Evolutionary conservation across 176 grass and related monocot genomes (phyloP).

Genomic region (Leersia perrieri): DNA sequence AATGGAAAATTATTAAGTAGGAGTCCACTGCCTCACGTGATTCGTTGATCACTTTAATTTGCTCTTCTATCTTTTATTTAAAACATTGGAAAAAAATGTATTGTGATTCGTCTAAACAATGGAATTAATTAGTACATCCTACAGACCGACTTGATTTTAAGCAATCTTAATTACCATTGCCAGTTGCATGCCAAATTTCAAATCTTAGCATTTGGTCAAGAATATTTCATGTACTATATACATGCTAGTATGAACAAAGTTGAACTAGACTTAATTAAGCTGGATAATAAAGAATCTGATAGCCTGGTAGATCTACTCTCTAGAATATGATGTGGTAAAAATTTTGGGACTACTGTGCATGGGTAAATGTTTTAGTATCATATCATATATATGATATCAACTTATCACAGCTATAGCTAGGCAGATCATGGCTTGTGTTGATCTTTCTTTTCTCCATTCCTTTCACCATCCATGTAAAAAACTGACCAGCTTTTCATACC

Average conservation of each 20-base stretch:
- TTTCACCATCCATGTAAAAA: constrained; percentile 45
- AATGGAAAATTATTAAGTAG: constrained; percentile 6
- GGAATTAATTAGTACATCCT: background rate
- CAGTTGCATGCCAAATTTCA: constrained; percentile 26
- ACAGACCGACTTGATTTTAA: constrained; percentile 16
- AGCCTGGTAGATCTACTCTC: constrained; percentile 38
- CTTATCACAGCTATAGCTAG: background rate
- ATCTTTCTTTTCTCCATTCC: constrained; percentile 10
- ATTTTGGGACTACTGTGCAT: constrained; percentile 17
- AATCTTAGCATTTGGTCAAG: constrained; percentile 40
- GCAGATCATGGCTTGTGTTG: background rate
- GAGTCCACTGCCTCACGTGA: constrained; percentile 59
- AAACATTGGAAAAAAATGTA: background rate
- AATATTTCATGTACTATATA: background rate
- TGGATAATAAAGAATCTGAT: constrained; percentile 18
- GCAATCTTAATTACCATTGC: constrained; percentile 17
- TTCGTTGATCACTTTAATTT: constrained; percentile 25
- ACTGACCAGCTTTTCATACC: constrained; percentile 44
- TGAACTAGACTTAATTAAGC: constrained; percentile 31
- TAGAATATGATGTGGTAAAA: constrained; percentile 28
- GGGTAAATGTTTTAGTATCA: constrained; percentile 34
- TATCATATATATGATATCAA: constrained; percentile 1
- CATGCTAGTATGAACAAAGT: constrained; percentile 9
- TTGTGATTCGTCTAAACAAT: constrained; percentile 22
- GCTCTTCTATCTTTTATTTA: background rate